These are phyloP conservation scores for Leccinum solheimii DNA, from an alignment of 1,284 basidiomycete species.

Conservation along the genomic window DNA sequence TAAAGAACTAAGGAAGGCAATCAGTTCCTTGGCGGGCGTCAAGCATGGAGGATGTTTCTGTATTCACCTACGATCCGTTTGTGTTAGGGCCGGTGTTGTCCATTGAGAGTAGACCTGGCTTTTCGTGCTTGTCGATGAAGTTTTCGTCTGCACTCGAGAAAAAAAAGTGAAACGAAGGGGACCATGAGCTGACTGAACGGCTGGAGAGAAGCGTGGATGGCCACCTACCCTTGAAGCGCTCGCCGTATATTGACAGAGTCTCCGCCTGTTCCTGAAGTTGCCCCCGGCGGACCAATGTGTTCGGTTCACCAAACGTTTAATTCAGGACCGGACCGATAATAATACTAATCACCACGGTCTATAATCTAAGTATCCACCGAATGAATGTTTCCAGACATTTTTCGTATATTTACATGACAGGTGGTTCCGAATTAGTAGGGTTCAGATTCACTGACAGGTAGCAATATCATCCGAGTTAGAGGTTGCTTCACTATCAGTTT, in stretches of 20 bases:
- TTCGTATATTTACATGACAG: too few species aligned
- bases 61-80: slow-evolving; percentile 66
- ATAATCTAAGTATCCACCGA: too few species aligned
- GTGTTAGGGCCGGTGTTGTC: slow-evolving; percentile 77
- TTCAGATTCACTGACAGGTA: too few species aligned
- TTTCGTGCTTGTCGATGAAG: slow-evolving; percentile 77
- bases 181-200: neutral
- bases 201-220: neutral
- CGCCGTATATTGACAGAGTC: slow-evolving; percentile 83
- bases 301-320: too few species aligned
- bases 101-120: slow-evolving; percentile 88
- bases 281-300: slow-evolving; percentile 49
- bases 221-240: slow-evolving; percentile 65
- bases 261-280: slow-evolving; percentile 87
- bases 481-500: too few species aligned
- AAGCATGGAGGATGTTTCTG: neutral
- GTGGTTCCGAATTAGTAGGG: too few species aligned
- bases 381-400: too few species aligned
- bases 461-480: too few species aligned
- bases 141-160: slow-evolving; percentile 68
- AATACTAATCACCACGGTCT: too few species aligned
- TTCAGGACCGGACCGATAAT: too few species aligned
- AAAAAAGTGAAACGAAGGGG: neutral
- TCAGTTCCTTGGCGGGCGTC: neutral
- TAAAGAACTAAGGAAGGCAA: slow-evolving; percentile 63